Conservation (phyloP, 345 rosid species). For the Rhodomyrtus tomentosa region DNA sequence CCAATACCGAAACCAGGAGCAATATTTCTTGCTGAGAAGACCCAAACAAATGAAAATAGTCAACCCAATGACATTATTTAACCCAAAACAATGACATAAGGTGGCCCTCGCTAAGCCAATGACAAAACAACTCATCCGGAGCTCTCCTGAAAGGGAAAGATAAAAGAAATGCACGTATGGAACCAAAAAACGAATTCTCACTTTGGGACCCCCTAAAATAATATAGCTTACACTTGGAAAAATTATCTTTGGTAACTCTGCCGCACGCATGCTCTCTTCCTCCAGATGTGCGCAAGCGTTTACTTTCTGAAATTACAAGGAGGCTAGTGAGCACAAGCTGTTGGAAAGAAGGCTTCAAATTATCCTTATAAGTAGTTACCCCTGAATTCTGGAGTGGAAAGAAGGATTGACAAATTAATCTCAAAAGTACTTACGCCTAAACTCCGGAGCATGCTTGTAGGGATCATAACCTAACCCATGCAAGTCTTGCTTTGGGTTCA, state of each 20-base stretch:
- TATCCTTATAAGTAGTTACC: background rate
- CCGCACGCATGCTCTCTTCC: slow-evolving; percentile 30
- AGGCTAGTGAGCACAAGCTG: background rate
- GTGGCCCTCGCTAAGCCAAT: background rate
- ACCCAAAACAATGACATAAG: background rate
- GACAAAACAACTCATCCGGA: slow-evolving; percentile 3
- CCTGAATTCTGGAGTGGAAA: background rate
- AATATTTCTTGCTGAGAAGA: slow-evolving; percentile 73
- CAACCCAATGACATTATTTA: slow-evolving; percentile 17
- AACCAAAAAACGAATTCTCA: background rate
- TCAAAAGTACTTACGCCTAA: slow-evolving; percentile 45
- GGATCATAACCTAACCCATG: slow-evolving; percentile 95
- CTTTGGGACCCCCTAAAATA: background rate
- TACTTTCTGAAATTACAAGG: slow-evolving; percentile 40
- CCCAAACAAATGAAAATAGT: slow-evolving; percentile 5
- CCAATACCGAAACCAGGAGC: slow-evolving; percentile 99
- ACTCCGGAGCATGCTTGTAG: slow-evolving; percentile 93
- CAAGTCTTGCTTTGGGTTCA: slow-evolving; percentile 81
- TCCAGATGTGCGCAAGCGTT: slow-evolving; percentile 45
- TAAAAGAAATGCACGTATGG: background rate
- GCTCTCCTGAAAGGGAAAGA: background rate
- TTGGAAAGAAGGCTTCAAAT: background rate
- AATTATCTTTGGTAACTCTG: slow-evolving; percentile 40
- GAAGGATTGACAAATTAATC: background rate
- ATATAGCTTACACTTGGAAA: slow-evolving; percentile 44